Percentiles rank a stretch among this genome's conserved stretches.
Conservation (phyloP, 2,329 filamentous ascomycete genomes). For the Arthrobotrys conoides region DNA sequence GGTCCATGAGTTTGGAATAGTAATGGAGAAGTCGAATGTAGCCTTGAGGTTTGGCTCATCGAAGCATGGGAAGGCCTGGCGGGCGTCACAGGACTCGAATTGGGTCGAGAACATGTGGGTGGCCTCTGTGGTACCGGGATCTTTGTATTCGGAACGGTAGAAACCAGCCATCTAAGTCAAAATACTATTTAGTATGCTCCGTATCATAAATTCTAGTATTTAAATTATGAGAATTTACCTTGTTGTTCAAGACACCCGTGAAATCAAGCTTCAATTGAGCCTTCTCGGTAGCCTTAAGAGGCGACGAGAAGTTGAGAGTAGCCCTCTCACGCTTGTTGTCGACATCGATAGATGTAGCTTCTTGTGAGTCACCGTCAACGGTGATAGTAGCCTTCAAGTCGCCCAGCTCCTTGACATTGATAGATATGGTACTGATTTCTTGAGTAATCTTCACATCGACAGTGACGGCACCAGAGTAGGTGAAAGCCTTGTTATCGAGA, state of each 20-base stretch:
- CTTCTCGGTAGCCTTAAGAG: conserved; percentile 77
- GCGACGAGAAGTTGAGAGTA: conserved; percentile 81
- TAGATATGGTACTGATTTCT: conserved; percentile 80
- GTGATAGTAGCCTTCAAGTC: conserved; percentile 77
- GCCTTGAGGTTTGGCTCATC: conserved; percentile 98
- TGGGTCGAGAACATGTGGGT: conserved; percentile 88
- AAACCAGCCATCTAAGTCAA: conserved; percentile 82
- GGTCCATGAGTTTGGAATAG: conserved; percentile 88
- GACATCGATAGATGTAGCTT: conserved; percentile 78
- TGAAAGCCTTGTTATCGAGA: conserved; percentile 80
- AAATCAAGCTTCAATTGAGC: conserved; percentile 80
- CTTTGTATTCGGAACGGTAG: conserved; percentile 95
- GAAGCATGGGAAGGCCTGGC: conserved; percentile 96
- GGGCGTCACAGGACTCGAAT: conserved; percentile 96
- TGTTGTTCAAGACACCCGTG: conserved; percentile 85
- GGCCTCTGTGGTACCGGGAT: conserved; percentile 66
- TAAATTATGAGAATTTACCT: conserved; percentile 65
- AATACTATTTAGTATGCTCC: neutral
- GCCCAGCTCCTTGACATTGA: conserved; percentile 89
- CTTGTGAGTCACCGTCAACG: conserved; percentile 72
- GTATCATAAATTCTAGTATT: neutral
- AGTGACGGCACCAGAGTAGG: conserved; percentile 86
- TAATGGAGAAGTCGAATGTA: conserved; percentile 92
- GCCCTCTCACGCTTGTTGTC: conserved; percentile 87
- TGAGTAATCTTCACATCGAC: conserved; percentile 82